phyloP scores from a whole-genome alignment of 352 stramenopile genomes.

The Globisporangium cylindrosporum region DNA sequence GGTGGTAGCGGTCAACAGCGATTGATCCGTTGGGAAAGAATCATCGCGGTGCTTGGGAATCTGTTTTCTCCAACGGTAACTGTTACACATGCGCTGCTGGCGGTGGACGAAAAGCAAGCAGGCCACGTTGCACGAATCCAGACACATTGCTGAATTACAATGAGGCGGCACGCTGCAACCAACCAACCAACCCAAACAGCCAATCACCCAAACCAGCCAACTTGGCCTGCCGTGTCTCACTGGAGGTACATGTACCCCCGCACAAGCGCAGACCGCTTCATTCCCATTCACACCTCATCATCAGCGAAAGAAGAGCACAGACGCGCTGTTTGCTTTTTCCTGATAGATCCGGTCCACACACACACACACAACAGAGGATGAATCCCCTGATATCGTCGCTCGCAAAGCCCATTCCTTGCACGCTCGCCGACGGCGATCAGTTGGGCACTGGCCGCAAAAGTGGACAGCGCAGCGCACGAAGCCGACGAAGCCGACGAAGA shows the following conservation, averaged over 20 bases:
- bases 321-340: neutral
- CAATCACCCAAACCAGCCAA: neutral
- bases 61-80: neutral
- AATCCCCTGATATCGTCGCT: neutral
- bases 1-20: neutral
- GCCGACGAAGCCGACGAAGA: neutral
- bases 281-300: neutral
- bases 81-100: neutral
- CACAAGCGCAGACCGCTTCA: neutral
- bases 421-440: neutral
- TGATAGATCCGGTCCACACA: neutral
- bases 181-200: neutral
- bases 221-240: neutral
- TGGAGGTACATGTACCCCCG: neutral
- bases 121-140: neutral
- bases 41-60: neutral
- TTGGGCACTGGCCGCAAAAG: neutral
- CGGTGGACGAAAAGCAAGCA: neutral
- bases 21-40: neutral
- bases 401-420: neutral
- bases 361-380: neutral
- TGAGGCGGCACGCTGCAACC: neutral
- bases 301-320: neutral
- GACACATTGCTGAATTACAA: neutral
- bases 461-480: neutral